Conservation (phyloP, 169 alveolate species). For the Babesia gibsoni region DNA sequence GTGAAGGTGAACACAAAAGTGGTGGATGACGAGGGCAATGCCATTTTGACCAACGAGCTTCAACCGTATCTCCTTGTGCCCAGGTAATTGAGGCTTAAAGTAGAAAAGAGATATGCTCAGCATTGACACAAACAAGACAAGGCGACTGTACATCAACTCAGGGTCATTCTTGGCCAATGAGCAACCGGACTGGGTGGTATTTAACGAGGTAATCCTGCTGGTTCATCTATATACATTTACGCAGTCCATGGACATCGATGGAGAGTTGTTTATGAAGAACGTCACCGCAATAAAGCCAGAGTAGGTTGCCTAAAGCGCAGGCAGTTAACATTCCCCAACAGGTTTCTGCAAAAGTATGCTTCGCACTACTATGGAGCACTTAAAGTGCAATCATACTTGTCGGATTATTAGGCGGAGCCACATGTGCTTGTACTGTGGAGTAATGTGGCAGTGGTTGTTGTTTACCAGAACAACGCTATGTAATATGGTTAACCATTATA, state of each 20-base stretch:
- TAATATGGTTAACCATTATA: too few relatives aligned
- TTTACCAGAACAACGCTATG: too few relatives aligned
- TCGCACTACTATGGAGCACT: slow-evolving; percentile 59
- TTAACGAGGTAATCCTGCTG: slow-evolving; percentile 36
- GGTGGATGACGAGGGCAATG: slow-evolving; percentile 43
- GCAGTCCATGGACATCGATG: slow-evolving; percentile 49
- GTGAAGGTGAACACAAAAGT: slow-evolving; percentile 9
- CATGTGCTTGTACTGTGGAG: too few relatives aligned
- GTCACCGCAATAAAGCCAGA: slow-evolving; percentile 59
- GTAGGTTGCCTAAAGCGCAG: background rate
- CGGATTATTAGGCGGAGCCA: background rate
- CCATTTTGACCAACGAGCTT: slow-evolving; percentile 28
- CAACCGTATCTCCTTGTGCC: slow-evolving; percentile 55
- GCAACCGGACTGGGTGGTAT: slow-evolving; percentile 66
- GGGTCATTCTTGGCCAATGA: slow-evolving; percentile 50
- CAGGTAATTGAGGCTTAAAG: background rate
- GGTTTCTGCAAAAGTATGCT: slow-evolving; percentile 50
- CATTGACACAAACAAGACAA: slow-evolving; percentile 1
- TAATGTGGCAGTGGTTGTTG: too few relatives aligned
- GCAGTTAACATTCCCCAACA: background rate
- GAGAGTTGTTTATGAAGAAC: slow-evolving; percentile 51
- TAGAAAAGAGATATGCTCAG: background rate
- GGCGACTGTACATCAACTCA: slow-evolving; percentile 53
- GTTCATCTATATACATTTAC: too few relatives aligned
- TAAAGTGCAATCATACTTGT: slow-evolving; percentile 31